phyloP scores from a whole-genome alignment of 148 eudicot species.

The Rhododendron griersonianum region DNA sequence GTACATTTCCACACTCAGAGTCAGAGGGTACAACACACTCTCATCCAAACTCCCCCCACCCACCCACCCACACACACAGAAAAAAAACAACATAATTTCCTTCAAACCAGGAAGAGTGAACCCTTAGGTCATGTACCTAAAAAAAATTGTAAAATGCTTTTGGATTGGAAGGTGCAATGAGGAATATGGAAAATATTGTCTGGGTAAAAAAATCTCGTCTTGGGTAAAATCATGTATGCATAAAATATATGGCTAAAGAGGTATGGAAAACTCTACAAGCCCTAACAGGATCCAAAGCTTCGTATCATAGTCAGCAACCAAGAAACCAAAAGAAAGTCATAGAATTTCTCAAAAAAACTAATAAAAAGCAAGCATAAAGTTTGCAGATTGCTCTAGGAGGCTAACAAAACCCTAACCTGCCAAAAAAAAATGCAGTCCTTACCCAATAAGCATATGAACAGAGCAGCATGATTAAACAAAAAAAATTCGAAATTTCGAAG shows the following conservation, averaged over 20 bases:
- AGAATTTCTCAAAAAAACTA: neutral
- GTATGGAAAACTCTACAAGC: neutral
- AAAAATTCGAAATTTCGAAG: neutral
- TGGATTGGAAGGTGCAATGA: neutral
- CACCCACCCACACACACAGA: too few relatives aligned
- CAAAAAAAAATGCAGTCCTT: slow-evolving; percentile 13
- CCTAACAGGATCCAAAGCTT: slow-evolving; percentile 2
- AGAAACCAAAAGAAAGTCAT: neutral
- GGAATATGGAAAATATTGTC: neutral
- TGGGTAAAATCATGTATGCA: neutral
- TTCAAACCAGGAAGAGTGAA: neutral
- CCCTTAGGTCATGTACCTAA: neutral
- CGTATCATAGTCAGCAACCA: neutral
- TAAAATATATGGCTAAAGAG: neutral
- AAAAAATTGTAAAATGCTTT: neutral
- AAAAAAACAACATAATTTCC: neutral
- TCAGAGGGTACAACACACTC: neutral
- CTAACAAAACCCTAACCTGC: slow-evolving; percentile 35
- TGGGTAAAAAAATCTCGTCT: neutral
- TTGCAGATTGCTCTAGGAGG: neutral
- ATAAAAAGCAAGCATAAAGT: neutral
- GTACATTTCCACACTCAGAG: neutral
- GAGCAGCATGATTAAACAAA: neutral
- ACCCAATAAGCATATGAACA: neutral
- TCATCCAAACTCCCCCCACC: neutral